Evolutionary conservation across 2,329 filamentous ascomycete genomes (phyloP), one percentile per base, ranked within the genome.

Genomic region (Leptographium lundbergii): DNA sequence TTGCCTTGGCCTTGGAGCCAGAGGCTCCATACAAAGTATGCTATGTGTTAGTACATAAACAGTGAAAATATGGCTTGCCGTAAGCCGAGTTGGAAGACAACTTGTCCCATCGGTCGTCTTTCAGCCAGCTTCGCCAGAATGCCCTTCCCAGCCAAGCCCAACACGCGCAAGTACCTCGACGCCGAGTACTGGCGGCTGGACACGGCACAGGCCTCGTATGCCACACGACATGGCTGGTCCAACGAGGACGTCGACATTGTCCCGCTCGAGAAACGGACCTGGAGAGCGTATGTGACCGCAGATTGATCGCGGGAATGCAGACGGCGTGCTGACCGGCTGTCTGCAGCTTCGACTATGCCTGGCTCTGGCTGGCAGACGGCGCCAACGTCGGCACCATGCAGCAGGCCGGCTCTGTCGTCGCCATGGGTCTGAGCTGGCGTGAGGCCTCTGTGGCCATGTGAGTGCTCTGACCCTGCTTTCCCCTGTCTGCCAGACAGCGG

Each of bases 331-430:
- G 17, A 19, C 10, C 32, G 10, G 32, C 2, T 34, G 36, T 14
- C 36, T 14, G 4, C 32, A 60, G 58, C 13, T 58, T 63, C 24
- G 64, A 65, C 57, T 65, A 60, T 45, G 57, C 65, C 22, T 65
- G 62, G 61, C 60, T 65, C 6, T 66, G 63, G 65, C 47, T 66
- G 24, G 61, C 63, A 10, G 65, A 65, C 25, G 64, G 63, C 1
- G 64, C 61, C 52, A 66, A 66, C 36, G 63, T 66, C 25, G 65
- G 64, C 7, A 66, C 64, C 24, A 66, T 66, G 64, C 64, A 64
- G 59, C 65, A 66, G 53, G 64, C 65, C 14, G 64, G 64, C 14
- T 59, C 57, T 11, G 62, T 65, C n/a, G 53, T 66, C 2, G 51
- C 63, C 19, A 51, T 65, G 24, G 64, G 65, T n/a, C 60, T 65